phyloP scores from a whole-genome alignment of 1,284 basidiomycete genomes.

The Marasmius sp. region DNA sequence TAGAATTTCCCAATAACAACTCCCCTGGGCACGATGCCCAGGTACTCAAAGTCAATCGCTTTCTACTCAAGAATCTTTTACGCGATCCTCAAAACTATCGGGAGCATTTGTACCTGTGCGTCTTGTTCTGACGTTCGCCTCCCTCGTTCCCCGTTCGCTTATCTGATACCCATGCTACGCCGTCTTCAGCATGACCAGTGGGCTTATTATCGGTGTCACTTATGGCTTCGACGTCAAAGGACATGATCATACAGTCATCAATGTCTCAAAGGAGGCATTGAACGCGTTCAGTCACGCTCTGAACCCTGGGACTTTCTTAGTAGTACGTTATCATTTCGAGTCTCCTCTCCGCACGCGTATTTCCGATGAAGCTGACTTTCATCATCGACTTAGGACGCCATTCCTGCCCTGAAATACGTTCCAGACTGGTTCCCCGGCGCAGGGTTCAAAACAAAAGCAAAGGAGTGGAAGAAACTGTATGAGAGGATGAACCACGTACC shows the following conservation, averaged over 20 bases:
- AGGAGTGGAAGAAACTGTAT: not conserved
- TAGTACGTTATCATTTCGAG: not conserved
- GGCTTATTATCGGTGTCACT: no score
- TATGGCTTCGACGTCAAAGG: not conserved
- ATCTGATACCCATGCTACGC: no score
- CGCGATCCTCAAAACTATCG: no score
- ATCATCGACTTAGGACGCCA: not conserved
- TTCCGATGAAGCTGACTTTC: not conserved
- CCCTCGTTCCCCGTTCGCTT: no score
- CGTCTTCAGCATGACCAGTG: no score
- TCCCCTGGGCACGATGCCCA: no score
- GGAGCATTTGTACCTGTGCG: no score
- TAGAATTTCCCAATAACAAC: not conserved
- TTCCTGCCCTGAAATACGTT: not conserved
- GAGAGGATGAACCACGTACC: not conserved
- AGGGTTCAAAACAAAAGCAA: not conserved
- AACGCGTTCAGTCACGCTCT: not conserved
- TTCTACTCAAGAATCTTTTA: no score
- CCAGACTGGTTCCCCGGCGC: not conserved
- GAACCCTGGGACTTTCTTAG: not conserved
- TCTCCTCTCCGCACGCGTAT: not conserved
- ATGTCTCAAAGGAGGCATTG: not conserved
- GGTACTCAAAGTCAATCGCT: no score
- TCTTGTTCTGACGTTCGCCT: no score
- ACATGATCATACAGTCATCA: not conserved